Conservation (phyloP, 352 stramenopile genomes). For the Phytophthora rubi region DNA sequence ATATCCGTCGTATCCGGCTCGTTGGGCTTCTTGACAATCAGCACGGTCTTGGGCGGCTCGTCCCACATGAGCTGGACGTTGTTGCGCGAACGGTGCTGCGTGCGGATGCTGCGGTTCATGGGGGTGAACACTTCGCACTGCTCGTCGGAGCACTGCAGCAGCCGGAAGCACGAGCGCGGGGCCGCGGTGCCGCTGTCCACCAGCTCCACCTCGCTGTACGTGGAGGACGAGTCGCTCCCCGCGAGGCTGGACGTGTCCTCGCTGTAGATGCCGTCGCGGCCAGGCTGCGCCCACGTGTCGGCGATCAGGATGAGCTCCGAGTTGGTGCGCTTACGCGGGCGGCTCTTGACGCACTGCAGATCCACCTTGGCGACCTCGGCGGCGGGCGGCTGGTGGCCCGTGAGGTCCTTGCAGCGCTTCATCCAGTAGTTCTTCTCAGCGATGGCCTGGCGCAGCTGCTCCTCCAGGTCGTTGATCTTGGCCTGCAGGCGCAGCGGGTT, state of each 20-base stretch:
- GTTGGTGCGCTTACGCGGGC: constrained; percentile 74
- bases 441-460: constrained; percentile 76
- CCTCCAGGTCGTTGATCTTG: constrained; percentile 82
- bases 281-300: constrained; percentile 75
- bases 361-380: constrained; percentile 37
- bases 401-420: constrained; percentile 83
- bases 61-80: constrained; percentile 92
- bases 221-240: constrained; percentile 56
- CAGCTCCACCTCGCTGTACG: constrained; percentile 49
- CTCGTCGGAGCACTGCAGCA: constrained; percentile 88
- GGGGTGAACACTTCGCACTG: constrained; percentile 89
- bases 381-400: constrained; percentile 48
- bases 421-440: constrained; percentile 92
- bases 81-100: constrained; percentile 84
- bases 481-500: constrained; percentile 74
- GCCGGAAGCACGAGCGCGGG: constrained; percentile 69
- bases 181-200: constrained; percentile 29
- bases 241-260: constrained; percentile 61
- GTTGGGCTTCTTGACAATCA: constrained; percentile 92
- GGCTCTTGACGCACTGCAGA: constrained; percentile 59
- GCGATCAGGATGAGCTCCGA: constrained; percentile 86
- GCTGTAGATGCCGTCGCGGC: constrained; percentile 72
- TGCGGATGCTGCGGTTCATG: constrained; percentile 87
- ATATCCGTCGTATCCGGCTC: constrained; percentile 79
- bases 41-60: constrained; percentile 75